phyloP scores from a whole-genome alignment of 2,329 filamentous ascomycete genomes.

The Lasiodiplodia sp. region DNA sequence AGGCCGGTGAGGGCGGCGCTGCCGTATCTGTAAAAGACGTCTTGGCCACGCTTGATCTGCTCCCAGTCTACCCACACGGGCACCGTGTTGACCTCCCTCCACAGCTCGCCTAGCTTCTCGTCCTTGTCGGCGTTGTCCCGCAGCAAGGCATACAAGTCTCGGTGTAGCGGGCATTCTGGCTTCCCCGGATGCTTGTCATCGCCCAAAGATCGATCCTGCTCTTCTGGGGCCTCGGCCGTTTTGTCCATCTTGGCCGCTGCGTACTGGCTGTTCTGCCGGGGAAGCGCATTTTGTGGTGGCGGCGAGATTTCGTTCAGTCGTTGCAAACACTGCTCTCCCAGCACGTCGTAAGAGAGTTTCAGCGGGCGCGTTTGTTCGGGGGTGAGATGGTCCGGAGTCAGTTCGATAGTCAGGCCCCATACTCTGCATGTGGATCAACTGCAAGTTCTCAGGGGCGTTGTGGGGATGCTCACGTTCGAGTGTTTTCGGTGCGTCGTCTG shows the following conservation, averaged over 20 bases:
- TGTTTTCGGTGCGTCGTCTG: slow-evolving; percentile 51
- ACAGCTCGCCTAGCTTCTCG: slow-evolving; percentile 64
- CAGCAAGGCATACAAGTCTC: slow-evolving; percentile 71
- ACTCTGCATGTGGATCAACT: slow-evolving; percentile 40
- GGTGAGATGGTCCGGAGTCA: slow-evolving; percentile 70
- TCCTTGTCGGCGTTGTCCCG: slow-evolving; percentile 65
- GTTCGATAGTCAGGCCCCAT: slow-evolving; percentile 75
- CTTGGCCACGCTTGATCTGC: slow-evolving; percentile 75
- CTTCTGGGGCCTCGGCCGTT: slow-evolving; percentile 32
- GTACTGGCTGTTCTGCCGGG: slow-evolving; percentile 47
- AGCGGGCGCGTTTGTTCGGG: slow-evolving; percentile 65
- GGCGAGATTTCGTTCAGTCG: slow-evolving; percentile 68
- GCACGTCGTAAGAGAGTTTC: slow-evolving; percentile 71
- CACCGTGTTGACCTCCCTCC: slow-evolving; percentile 70
- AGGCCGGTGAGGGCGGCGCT: slow-evolving; percentile 69
- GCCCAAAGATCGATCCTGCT: slow-evolving; percentile 28
- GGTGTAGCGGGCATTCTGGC: slow-evolving; percentile 43
- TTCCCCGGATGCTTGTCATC: slow-evolving; percentile 24
- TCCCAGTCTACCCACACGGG: slow-evolving; percentile 81
- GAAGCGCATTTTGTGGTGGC: slow-evolving; percentile 47
- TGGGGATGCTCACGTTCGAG: slow-evolving; percentile 45
- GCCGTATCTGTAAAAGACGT: slow-evolving; percentile 79
- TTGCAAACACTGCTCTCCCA: slow-evolving; percentile 71
- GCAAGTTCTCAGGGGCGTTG: neutral
- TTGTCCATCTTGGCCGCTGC: slow-evolving; percentile 38